Conservation (phyloP, 176 grass and related monocot genomes). For the Musa beccarii region DNA sequence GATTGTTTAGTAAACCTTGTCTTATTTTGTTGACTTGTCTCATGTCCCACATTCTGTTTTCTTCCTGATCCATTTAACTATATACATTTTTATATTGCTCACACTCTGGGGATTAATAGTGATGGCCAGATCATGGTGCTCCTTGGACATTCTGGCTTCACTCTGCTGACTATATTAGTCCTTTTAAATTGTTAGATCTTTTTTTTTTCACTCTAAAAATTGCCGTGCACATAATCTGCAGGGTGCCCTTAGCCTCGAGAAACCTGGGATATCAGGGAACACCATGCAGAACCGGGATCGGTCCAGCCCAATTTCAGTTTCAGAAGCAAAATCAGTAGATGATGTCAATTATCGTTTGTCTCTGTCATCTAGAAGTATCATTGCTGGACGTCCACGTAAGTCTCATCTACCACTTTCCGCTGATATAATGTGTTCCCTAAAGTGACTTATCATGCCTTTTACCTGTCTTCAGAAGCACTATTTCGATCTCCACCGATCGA, state of each 20-base stretch:
- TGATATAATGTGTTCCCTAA: not conserved
- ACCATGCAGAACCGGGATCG: conserved; percentile 17
- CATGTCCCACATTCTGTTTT: too few species aligned
- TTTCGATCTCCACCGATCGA: conserved; percentile 65
- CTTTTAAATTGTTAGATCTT: not conserved
- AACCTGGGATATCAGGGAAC: conserved; percentile 29
- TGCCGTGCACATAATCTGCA: conserved; percentile 23
- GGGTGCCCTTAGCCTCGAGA: conserved; percentile 38
- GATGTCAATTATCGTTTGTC: conserved; percentile 39
- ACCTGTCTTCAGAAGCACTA: conserved; percentile 45
- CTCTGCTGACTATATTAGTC: not conserved
- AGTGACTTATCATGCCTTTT: not conserved
- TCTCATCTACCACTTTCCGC: conserved; percentile 10
- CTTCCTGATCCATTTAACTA: too few species aligned
- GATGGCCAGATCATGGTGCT: too few species aligned
- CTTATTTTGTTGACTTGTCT: not conserved
- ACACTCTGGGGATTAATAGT: too few species aligned
- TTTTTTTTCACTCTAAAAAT: not conserved
- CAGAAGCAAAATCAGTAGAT: conserved; percentile 48
- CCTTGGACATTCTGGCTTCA: conserved; percentile 6
- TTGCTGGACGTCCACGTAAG: conserved; percentile 69
- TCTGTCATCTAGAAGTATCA: conserved; percentile 38
- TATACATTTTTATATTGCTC: too few species aligned
- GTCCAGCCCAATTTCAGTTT: conserved; percentile 63
- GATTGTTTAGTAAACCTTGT: not conserved